These are phyloP conservation scores for Globisporangium megalacanthum DNA, from an alignment of 352 stramenopile genomes.

Conservation along the genomic window DNA sequence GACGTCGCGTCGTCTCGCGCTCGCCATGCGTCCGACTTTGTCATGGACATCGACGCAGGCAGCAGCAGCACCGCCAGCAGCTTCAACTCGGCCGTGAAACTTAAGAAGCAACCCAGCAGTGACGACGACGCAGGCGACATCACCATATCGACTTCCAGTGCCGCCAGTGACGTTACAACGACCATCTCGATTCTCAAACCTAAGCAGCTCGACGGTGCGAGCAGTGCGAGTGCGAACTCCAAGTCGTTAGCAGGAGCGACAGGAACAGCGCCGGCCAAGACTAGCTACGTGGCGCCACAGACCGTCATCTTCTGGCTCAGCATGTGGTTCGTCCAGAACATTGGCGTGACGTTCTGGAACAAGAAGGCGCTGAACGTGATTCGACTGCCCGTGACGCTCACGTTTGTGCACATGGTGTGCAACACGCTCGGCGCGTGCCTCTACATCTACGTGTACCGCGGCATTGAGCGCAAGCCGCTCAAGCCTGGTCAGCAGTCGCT, in stretches of 20 bases:
- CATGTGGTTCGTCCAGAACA: slow-evolving; percentile 91
- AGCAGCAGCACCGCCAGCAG: neutral
- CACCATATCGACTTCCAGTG: no score
- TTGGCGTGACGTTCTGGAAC: slow-evolving; percentile 94
- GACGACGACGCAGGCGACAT: neutral
- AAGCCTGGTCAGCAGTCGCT: slow-evolving; percentile 58
- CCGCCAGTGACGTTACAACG: neutral
- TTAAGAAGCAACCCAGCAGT: slow-evolving; percentile 7
- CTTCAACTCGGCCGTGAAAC: neutral
- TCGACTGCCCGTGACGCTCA: slow-evolving; percentile 74
- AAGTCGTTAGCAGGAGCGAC: slow-evolving; percentile 30
- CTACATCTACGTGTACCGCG: slow-evolving; percentile 66
- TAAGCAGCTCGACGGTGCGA: slow-evolving; percentile 18
- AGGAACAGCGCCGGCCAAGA: slow-evolving; percentile 32
- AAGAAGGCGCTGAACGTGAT: slow-evolving; percentile 86
- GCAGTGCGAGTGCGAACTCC: slow-evolving; percentile 47
- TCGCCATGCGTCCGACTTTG: neutral
- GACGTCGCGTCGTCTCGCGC: neutral
- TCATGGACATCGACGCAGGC: neutral
- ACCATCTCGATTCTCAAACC: slow-evolving; percentile 24
- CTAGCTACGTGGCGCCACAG: slow-evolving; percentile 56
- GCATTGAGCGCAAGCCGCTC: slow-evolving; percentile 62
- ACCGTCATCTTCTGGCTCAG: slow-evolving; percentile 76
- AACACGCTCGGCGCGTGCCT: slow-evolving; percentile 87
- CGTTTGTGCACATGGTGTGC: slow-evolving; percentile 93